Evolutionary conservation across 192 early-diverging fungal genomes (phyloP).

Genomic region (Gaertneriomyces semiglobifer): DNA sequence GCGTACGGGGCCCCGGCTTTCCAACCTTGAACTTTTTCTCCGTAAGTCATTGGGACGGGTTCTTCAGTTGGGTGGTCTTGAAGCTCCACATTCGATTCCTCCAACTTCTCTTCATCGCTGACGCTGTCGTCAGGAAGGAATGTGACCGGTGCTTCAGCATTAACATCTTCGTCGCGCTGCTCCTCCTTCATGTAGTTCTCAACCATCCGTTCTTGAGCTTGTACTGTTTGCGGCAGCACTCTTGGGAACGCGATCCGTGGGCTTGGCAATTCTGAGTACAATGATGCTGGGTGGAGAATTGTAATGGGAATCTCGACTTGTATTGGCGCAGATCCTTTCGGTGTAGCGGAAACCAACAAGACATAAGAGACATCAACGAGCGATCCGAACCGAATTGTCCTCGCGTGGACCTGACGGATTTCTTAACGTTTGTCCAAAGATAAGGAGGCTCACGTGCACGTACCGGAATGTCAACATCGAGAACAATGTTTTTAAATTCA

Average conservation of each 20-base stretch:
- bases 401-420: constrained; percentile 23
- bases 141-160: background rate
- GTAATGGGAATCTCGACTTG: constrained; percentile 45
- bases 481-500: constrained; percentile 23
- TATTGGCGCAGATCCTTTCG: constrained; percentile 14
- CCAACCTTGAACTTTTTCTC: background rate
- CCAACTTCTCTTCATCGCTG: background rate
- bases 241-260: too few relatives aligned
- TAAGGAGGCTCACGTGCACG: background rate
- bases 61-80: background rate
- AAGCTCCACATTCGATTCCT: background rate
- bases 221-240: too few relatives aligned
- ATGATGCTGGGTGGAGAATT: constrained; percentile 42
- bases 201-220: too few relatives aligned
- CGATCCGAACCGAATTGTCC: constrained; percentile 34
- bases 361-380: constrained; percentile 49
- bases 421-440: background rate
- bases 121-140: background rate
- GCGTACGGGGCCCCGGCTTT: background rate
- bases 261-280: constrained; percentile 26
- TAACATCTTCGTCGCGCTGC: too few relatives aligned
- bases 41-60: background rate
- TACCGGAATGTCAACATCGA: constrained; percentile 43
- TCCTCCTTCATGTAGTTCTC: too few relatives aligned
- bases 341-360: constrained; percentile 33